Conservation (phyloP, 1,139 yeast genomes). For the Chernovozyma aurita region DNA sequence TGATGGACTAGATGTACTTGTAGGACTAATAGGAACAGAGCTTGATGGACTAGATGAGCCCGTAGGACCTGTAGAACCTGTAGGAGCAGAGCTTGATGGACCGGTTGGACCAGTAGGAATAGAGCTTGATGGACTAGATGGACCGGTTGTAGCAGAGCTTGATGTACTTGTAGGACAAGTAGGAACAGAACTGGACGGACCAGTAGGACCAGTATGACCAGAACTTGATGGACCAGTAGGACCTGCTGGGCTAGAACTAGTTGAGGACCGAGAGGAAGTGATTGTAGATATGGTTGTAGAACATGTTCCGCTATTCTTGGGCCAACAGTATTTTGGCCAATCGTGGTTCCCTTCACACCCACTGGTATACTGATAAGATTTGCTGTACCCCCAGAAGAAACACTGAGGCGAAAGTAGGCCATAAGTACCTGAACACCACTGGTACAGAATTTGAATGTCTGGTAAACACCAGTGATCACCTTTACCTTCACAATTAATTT, state of each 20-base stretch:
- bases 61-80: slow-evolving; percentile 1
- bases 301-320: background rate
- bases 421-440: background rate
- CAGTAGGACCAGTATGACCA: background rate
- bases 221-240: background rate
- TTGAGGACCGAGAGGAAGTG: background rate
- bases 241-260: background rate
- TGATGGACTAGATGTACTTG: background rate
- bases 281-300: background rate
- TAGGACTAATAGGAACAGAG: too few species aligned
- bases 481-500: slow-evolving; percentile 2
- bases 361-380: background rate
- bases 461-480: background rate
- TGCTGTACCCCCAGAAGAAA: background rate
- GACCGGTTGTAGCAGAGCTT: slow-evolving; percentile 1
- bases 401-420: background rate
- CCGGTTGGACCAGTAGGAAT: background rate
- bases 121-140: slow-evolving; percentile 1
- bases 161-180: background rate
- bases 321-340: slow-evolving; percentile 1
- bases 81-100: background rate
- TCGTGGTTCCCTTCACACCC: background rate
- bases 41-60: background rate
- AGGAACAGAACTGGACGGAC: background rate
- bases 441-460: background rate